Evolutionary conservation across 1,284 basidiomycete species (phyloP), one percentile per base, ranked within the genome.

Genomic region (Microbotryomycetes sp.): DNA sequence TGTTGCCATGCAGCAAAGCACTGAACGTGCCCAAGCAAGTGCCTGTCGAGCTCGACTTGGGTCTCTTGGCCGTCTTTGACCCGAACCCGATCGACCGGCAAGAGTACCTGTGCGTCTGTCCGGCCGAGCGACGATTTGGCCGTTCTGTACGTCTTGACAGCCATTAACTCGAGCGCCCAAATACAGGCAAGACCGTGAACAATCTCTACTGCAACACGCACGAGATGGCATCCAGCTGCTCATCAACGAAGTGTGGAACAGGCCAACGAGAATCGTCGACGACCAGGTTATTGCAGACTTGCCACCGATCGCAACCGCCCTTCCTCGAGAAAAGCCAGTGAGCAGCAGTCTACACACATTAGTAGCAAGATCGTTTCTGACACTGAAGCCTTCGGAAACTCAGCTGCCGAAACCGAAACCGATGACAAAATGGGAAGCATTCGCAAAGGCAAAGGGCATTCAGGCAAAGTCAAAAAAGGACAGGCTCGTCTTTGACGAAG

Each of bases 401-500:
- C 52, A 63, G 62, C 60, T 97, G 26, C 94, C 94, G 0, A 93
- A 92, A 73, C 86, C 88, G 4, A 96, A 94, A 77, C 86, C 88
- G 4, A 83, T 83, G 52, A 97, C 94, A 16, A 98, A 97, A 76
- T 98, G 96, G 96, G 90, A 97, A 79, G 82, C 85, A 64, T 98
- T 97, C 73, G 94, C 94, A 16, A 85, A 86, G 59, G 86, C 88
- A 48, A 97, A 97, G 79, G 96, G 96, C 30, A 98, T 98, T 72
- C 83, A 84, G 70, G 83, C 92, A 71, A 85, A 80, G 73, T 64
- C 69, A 7, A 84, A 81, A 67, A 83, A 83, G 61, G 91, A 97
- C 47, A 88, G 83, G 78, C 85, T 86, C 73, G 83, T 87, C 7
- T 99, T 89, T 86, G 93, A 99, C 76, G 94, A 97, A 70, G 91